Evolutionary conservation across 176 grass and related monocot species (phyloP), one percentile per base, ranked within the genome.

Genomic region (Eleusine coracana): DNA sequence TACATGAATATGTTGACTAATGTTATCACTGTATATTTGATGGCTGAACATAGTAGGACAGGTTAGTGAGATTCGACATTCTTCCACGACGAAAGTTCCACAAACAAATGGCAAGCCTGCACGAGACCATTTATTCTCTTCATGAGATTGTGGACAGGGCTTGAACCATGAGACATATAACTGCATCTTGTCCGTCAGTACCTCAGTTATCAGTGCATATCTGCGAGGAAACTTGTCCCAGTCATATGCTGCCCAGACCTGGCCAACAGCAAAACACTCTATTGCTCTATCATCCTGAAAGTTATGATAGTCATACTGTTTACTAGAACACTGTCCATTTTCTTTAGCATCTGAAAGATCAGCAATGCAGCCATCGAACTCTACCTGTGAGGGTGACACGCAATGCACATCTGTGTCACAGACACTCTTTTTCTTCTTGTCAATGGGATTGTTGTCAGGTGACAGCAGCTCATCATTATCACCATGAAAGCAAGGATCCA

Each of bases 171-270:
- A 88, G 70, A 92, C 93, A 60, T 88, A 74, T 38, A 95, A 40
- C 85, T 83, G 62, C 78, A 49, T 85, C 59, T 90, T 91, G 44
- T 95, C 82, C 0, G 28, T 62, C 64, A 88, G 29, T 80, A 90
- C 23, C 42, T 89, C 76, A 83, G 28, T 18, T 23, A 95, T 92
- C 69, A 66, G 31, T 36, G 73, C 93, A 88, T 95, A 95, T 59
- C 87, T 88, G 34, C 87, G 87, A 84, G 88, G 89, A 38, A 83
- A 82, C 73, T 59, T 90, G 39, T 85, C 89, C 85, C 84, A 85
- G 66, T 90, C 85, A 88, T 88, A 86, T 52, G 82, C 90, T 74
- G 88, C 88, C 92, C 93, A 95, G 64, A 90, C 86, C 77, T 95
- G 93, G 15, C 85, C 90, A 65, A 17, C 18, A 36, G 88, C 64